phyloP scores from a whole-genome alignment of 768 basidiomycete genomes.

The Lactifluus subvellereus region DNA sequence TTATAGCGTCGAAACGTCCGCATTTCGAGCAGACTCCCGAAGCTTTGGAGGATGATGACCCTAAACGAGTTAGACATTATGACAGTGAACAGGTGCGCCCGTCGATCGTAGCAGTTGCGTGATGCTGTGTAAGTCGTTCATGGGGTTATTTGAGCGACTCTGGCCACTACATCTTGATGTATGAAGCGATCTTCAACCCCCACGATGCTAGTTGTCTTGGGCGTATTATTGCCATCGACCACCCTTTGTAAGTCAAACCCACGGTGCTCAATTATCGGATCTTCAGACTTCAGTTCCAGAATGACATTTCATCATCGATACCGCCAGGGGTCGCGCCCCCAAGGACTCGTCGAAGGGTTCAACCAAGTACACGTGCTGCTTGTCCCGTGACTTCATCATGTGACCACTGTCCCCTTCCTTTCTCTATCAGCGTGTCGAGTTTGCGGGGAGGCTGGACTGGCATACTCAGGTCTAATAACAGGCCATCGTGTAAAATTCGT shows the following conservation, averaged over 20 bases:
- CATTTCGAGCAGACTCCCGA: not conserved
- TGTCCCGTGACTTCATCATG: too few relatives aligned
- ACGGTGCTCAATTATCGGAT: too few relatives aligned
- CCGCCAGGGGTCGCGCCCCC: too few relatives aligned
- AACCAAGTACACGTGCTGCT: too few relatives aligned
- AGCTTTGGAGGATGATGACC: not conserved
- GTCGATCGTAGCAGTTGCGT: not conserved
- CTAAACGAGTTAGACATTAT: constrained; percentile 6
- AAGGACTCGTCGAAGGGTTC: too few relatives aligned
- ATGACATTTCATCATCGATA: too few relatives aligned
- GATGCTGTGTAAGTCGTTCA: not conserved
- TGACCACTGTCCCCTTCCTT: too few relatives aligned
- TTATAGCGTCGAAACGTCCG: not conserved
- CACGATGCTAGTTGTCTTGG: not conserved
- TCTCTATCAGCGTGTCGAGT: too few relatives aligned
- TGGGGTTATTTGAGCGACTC: not conserved
- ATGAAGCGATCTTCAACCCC: not conserved
- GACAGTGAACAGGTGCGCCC: not conserved
- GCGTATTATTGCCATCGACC: not conserved
- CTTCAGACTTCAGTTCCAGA: too few relatives aligned
- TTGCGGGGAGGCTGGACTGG: too few relatives aligned
- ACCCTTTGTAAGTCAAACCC: not conserved
- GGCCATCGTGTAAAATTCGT: too few relatives aligned
- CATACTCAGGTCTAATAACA: too few relatives aligned
- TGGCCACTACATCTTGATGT: not conserved